These are phyloP conservation scores for Ophiostoma ips DNA, from an alignment of 2,329 filamentous ascomycete genomes.

Conservation along the genomic window DNA sequence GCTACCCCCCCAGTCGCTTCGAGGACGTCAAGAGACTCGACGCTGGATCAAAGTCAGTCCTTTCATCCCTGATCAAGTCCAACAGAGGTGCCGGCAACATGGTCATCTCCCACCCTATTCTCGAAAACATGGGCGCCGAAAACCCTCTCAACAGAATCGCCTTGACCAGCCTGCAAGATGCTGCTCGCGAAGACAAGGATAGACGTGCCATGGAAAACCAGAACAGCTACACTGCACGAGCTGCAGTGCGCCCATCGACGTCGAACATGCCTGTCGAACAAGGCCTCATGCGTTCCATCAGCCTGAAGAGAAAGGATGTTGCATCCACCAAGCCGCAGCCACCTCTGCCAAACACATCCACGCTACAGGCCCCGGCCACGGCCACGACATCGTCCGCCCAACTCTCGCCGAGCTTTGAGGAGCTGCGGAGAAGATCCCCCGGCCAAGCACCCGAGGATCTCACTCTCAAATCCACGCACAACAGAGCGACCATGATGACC, in stretches of 20 bases:
- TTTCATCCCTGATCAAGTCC: conserved; percentile 16
- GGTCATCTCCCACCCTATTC: conserved; percentile 36
- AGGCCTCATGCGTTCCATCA: conserved; percentile 21
- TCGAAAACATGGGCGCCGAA: conserved; percentile 23
- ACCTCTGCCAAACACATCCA: conserved; percentile 10
- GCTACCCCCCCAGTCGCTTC: conserved; percentile 32
- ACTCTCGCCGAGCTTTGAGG: conserved; percentile 36
- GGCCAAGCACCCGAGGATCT: conserved; percentile 19
- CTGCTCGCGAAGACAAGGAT: conserved; percentile 32
- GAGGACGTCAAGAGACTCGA: conserved; percentile 34
- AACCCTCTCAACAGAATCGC: conserved; percentile 31
- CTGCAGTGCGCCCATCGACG: conserved; percentile 24
- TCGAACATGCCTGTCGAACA: conserved; percentile 22
- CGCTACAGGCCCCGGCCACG: conserved; percentile 19
- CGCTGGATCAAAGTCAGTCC: neutral
- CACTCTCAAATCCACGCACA: neutral
- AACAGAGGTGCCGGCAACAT: conserved; percentile 27
- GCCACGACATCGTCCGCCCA: conserved; percentile 33
- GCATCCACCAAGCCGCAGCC: conserved; percentile 16
- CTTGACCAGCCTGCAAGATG: conserved; percentile 36
- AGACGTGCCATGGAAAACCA: conserved; percentile 24
- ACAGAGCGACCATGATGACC: neutral
- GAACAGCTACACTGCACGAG: conserved; percentile 18
- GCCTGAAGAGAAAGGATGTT: conserved; percentile 26
- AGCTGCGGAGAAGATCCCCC: conserved; percentile 38